These are phyloP conservation scores for Heliocybe sulcata DNA, from an alignment of 1,284 basidiomycete species.

Conservation along the genomic window DNA sequence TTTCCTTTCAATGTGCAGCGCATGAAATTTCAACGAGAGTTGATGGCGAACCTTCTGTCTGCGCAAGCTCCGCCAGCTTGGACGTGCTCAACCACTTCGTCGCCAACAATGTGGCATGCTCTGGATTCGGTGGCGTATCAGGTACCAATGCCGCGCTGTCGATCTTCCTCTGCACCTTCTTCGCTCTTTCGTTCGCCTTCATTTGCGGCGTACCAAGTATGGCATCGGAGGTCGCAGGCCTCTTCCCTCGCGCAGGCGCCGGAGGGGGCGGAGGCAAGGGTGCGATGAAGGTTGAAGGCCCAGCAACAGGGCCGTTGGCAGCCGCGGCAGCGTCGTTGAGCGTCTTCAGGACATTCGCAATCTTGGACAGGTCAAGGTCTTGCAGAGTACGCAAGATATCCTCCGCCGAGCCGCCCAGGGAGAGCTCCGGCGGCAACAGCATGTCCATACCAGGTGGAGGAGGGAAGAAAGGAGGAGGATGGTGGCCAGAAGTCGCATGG, in stretches of 20 bases:
- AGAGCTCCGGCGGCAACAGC: slow-evolving; percentile 35
- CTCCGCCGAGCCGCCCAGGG: slow-evolving; percentile 52
- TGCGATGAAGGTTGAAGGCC: slow-evolving; percentile 24
- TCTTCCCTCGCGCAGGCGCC: slow-evolving; percentile 15
- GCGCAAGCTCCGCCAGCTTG: slow-evolving; percentile 60
- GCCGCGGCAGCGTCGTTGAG: slow-evolving; percentile 49
- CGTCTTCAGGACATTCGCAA: slow-evolving; percentile 56
- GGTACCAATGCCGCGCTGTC: slow-evolving; percentile 19
- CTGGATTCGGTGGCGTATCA: slow-evolving; percentile 23
- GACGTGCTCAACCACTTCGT: slow-evolving; percentile 69
- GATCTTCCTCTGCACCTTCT: slow-evolving; percentile 21
- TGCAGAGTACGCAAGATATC: slow-evolving; percentile 66
- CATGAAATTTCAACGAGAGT: slow-evolving; percentile 18
- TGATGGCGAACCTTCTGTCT: slow-evolving; percentile 65
- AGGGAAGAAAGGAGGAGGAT: slow-evolving; percentile 22
- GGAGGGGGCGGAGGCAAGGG: slow-evolving; percentile 19
- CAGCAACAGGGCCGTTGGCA: slow-evolving; percentile 25
- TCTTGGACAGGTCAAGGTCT: slow-evolving; percentile 62
- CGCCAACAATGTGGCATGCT: slow-evolving; percentile 45
- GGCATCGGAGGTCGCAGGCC: slow-evolving; percentile 37
- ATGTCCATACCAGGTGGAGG: slow-evolving; percentile 15
- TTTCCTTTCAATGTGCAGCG: slow-evolving; percentile 4
- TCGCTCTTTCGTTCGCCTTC: not conserved
- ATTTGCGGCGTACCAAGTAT: slow-evolving; percentile 27
- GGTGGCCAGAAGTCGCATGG: slow-evolving; percentile 18